Evolutionary conservation across 257 asterid genomes (phyloP), one percentile per base, ranked within the genome.

Genomic region (Buddleja alternifolia): DNA sequence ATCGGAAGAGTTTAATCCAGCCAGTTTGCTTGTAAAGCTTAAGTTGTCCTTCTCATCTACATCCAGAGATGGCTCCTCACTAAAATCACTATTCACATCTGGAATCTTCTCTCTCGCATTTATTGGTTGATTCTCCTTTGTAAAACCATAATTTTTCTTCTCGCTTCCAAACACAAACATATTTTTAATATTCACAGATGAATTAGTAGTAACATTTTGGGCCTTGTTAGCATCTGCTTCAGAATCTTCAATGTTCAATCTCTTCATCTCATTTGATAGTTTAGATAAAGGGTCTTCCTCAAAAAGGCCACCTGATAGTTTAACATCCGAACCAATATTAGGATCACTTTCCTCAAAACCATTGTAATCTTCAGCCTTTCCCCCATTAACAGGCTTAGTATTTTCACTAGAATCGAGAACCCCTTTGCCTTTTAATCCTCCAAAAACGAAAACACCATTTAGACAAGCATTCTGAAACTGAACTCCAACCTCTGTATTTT

Each of bases 201-300:
- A 75, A 60, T 75, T 76, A 50, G 56, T 58, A 50, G 69, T 63
- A 29, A 58, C 48, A 36, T 16, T 68, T 55, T 51, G 61, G 23
- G 73, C 44, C 74, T 80, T 77, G 63, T 78, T 52, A 58, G 66
- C 70, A 71, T 76, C 73, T 44, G 67, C 70, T 63, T 73, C 75
- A 57, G 85, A 73, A 54, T 70, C 86, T 70, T 73, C 83, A 52
- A 93, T 62, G 24, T 81, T 83, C 72, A 89, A 76, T 60, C 75
- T 73, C 77, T 76, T 85, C 90, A 94, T 82, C 77, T 81, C 82
- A 63, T 79, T 67, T 10, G 81, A 63, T 67, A 90, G 69, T 68
- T 80, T 76, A 71, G 70, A 81, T n/a, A 71, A 66, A 67, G 79
- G 75, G 76, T 48, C 54, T 77, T 77, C 73, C 72, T 79, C 78